Conservation (phyloP, 805 yeast genomes). For the Diddensiella santjacobensis region DNA sequence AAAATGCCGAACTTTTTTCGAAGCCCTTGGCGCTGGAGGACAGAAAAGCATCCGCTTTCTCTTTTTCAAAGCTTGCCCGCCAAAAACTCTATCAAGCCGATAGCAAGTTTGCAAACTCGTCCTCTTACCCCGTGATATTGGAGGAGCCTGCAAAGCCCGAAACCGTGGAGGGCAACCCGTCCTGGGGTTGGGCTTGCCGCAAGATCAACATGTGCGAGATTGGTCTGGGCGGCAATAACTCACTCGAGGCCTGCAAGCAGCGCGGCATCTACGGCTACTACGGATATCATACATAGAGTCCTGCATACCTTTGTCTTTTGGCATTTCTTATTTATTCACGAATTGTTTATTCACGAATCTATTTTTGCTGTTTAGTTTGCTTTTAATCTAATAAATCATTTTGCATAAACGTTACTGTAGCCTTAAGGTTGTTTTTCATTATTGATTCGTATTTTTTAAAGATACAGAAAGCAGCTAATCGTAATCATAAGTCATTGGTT, state of each 20-base stretch:
- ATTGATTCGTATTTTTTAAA: too few relatives aligned
- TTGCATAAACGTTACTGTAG: too few relatives aligned
- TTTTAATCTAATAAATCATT: too few relatives aligned
- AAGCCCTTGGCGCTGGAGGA: background rate
- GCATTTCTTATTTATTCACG: background rate
- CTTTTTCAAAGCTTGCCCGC: constrained; percentile 27
- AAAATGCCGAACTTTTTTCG: background rate
- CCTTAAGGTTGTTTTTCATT: too few relatives aligned
- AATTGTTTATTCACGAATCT: too few relatives aligned
- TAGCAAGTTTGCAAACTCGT: background rate
- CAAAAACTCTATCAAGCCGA: constrained; percentile 19
- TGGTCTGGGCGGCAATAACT: constrained; percentile 29
- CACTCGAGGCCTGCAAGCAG: constrained; percentile 22
- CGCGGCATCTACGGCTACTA: constrained; percentile 35
- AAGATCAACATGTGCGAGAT: constrained; percentile 35
- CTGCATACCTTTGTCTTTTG: background rate
- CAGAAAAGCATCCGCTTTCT: constrained; percentile 20
- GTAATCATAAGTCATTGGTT: too few relatives aligned
- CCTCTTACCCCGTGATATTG: background rate
- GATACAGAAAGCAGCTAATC: too few relatives aligned
- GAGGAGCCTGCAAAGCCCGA: background rate
- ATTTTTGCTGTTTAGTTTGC: background rate
- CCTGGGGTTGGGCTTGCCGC: constrained; percentile 33
- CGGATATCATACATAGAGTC: constrained; percentile 23
- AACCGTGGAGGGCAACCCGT: background rate